Evolutionary conservation across 805 yeast species (phyloP), one percentile per base, ranked within the genome.

Genomic region (Saccharomyces mikatae): DNA sequence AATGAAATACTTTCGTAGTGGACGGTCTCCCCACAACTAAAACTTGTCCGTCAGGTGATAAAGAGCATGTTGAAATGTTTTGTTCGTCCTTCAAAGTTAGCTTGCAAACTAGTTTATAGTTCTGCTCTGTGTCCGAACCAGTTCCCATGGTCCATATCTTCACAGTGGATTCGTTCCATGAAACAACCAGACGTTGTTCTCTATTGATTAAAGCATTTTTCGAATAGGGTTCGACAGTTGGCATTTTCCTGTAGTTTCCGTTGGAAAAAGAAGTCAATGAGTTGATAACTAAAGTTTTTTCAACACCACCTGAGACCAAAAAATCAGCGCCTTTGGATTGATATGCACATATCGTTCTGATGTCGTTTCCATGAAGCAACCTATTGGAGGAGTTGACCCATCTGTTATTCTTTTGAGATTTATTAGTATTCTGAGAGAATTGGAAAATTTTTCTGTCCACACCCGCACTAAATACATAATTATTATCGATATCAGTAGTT

Each of bases 361-460:
- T 82, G 70, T 91, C 98, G 66, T 80, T 87, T 44, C 94, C 81
- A 69, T 94, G 98, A 57, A 90, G 76, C 52, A 92, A 76, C 64
- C 96, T 79, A 69, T 84, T 88, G 52, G 83, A 79, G 58, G 83
- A 78, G 62, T 82, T 84, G 17, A 86, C 80, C 98, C 98, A 92
- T 65, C 83, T 82, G 46, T 51, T 47, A 6, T 48, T 30, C 10
- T 47, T 55, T 46, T 55, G 60, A 52, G 63, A 62, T 11, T 56
- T 57, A 26, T 54, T 54, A 4, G 53, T 60, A n/a, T 68, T 62
- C 46, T 67, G 58, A 55, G 74, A 75, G 69, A 86, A 88, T 63
- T 84, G 86, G 65, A 82, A 87, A 50, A 94, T 89, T 66, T 90
- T 90, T 63, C 97, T 80, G 69, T 94, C 99, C 49, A 94, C 90